phyloP scores from a whole-genome alignment of 2,329 filamentous ascomycete genomes.

The Calonectria fujianensis region DNA sequence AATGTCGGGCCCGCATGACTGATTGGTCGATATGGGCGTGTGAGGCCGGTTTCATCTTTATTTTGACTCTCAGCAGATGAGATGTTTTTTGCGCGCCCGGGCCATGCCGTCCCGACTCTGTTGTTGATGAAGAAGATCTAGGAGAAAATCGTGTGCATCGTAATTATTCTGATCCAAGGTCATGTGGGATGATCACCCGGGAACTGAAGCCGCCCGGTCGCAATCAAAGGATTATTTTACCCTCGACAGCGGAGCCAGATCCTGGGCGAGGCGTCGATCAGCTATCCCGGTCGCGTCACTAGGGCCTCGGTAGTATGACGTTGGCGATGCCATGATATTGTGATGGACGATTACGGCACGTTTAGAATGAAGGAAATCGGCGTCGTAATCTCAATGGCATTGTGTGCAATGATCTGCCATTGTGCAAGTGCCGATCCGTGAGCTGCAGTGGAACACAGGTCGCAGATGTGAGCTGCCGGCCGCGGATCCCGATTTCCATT shows the following conservation, averaged over 20 bases:
- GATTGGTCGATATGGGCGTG: constrained; percentile 18
- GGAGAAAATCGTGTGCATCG: constrained; percentile 12
- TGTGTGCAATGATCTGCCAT: neutral
- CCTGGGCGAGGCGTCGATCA: constrained; percentile 16
- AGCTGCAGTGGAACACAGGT: constrained; percentile 22
- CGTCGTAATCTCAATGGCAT: constrained; percentile 20
- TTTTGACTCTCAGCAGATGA: constrained; percentile 22
- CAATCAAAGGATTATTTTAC: constrained; percentile 2
- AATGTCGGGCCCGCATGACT: neutral
- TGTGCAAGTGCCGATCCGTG: constrained; percentile 25
- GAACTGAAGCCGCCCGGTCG: neutral
- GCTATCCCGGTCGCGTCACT: neutral
- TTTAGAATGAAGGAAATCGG: neutral
- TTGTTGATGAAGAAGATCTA: constrained; percentile 22
- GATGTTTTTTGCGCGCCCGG: constrained; percentile 28
- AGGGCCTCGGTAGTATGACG: neutral
- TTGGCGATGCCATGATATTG: constrained; percentile 11
- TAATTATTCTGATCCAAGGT: constrained; percentile 15
- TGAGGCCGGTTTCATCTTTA: constrained; percentile 44
- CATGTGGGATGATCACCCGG: constrained; percentile 25
- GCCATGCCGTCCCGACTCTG: constrained; percentile 27
- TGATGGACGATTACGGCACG: neutral
- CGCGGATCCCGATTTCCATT: constrained; percentile 26
- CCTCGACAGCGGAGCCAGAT: constrained; percentile 15
- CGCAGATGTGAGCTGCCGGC: neutral